Evolutionary conservation across 805 yeast species (phyloP), one percentile per base, ranked within the genome.

Genomic region (Blastobotrys muscicola): DNA sequence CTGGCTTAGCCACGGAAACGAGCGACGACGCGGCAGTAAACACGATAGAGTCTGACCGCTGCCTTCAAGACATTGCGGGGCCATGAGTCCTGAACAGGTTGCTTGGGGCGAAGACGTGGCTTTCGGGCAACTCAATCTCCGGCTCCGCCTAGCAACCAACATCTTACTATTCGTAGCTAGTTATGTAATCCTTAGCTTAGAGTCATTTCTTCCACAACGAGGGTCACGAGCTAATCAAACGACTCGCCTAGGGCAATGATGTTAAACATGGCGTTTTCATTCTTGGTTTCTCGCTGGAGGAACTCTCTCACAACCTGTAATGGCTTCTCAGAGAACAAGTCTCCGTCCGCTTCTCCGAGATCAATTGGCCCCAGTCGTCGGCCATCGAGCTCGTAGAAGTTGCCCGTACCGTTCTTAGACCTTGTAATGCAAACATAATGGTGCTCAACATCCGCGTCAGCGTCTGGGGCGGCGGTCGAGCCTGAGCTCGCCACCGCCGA

Each of bases 371-470:
- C 92, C 31, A 62, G 62, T 50, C 94, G 70, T 50, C 97, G 72
- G 1, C 98, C 98, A 57, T 90, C 98, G 31, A 90, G 69, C 62
- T 90, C 97, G 55, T 76, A 85, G 14, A 90, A 57, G 46, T 75
- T 75, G 3, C 15, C 15, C 14, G 34, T 29, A 7, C 74, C 75
- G 49, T 76, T 71, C 9, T 65, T 63, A 31, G 63, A 60, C 53
- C 74, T 78, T 8, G 83, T 68, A 54, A 83, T 80, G 4, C 92
- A 71, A 20, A 90, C 78, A 57, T 84, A 90, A 64, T 90, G 98
- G 45, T 81, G 67, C 43, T 78, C 76, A 3, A 76, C 69, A 2
- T 61, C 59, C 36, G 66, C 76, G 2, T 59, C 65, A 14, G 72
- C 70, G 20, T 51, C 61, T 4, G 72, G 67, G 2, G 69, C 67